Percentiles rank a stretch among this genome's conserved stretches.
These are phyloP conservation scores for Quercus gilva DNA, from an alignment of 306 rosid species.

Conservation along the genomic window DNA sequence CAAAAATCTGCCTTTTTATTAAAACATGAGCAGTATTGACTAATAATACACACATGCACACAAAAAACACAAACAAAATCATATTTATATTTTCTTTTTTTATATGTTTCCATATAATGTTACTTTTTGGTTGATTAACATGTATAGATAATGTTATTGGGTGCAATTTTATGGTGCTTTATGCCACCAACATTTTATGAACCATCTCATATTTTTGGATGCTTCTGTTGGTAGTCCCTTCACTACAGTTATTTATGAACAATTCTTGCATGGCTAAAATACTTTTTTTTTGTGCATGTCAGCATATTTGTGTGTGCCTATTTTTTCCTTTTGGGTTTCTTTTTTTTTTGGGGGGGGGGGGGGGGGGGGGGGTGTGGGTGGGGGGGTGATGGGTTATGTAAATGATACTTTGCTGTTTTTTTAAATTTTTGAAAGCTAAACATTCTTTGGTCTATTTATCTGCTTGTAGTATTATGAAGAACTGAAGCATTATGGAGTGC, in stretches of 20 bases:
- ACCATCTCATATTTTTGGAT: background rate
- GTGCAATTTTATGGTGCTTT: background rate
- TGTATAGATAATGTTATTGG: background rate
- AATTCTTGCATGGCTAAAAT: background rate
- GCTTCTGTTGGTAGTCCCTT: background rate
- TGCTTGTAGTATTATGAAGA: conserved; percentile 67
- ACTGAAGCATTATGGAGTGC: conserved; percentile 35
- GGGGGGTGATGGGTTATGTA: background rate
- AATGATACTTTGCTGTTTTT: background rate
- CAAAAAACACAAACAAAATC: background rate
- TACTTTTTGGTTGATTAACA: background rate
- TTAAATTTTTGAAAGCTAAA: conserved; percentile 6
- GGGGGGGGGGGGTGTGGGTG: background rate
- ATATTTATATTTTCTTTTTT: background rate
- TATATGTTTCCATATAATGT: background rate
- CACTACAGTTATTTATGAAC: background rate
- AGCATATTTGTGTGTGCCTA: too few relatives aligned
- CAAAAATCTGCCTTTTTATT: conserved; percentile 3
- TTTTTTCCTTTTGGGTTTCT: too few relatives aligned
- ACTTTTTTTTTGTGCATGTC: background rate
- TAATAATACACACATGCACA: background rate
- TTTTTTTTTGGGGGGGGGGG: background rate
- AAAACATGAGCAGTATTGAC: background rate
- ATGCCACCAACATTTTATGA: background rate
- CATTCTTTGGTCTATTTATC: conserved; percentile 15